A percentile compares a stretch with the other conserved stretches of the same genome.
phyloP scores from a whole-genome alignment of 2,329 filamentous ascomycete genomes.

The Westerdykella sp. region DNA sequence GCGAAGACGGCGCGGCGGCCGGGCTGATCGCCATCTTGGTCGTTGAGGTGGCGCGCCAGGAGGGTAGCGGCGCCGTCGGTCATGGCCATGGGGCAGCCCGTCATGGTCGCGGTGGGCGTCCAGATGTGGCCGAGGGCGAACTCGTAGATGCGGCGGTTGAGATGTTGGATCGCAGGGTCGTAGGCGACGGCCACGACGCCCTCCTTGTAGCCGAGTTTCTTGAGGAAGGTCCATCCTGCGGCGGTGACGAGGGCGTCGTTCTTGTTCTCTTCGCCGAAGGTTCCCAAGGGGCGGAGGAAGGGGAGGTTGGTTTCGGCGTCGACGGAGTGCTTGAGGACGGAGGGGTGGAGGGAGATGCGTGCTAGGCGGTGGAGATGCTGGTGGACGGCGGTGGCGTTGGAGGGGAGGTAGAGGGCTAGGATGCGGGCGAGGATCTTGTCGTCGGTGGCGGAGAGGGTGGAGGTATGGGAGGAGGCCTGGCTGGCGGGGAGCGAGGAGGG shows the following conservation, averaged over 20 bases:
- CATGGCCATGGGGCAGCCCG: slow-evolving; percentile 63
- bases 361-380: slow-evolving; percentile 16
- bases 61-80: slow-evolving; percentile 51
- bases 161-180: slow-evolving; percentile 46
- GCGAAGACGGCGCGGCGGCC: slow-evolving; percentile 42
- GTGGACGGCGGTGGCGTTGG: slow-evolving; percentile 5
- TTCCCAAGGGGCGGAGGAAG: slow-evolving; percentile 54
- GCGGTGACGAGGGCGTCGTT: slow-evolving; percentile 56
- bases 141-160: slow-evolving; percentile 53
- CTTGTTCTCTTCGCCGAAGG: slow-evolving; percentile 51
- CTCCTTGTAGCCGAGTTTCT: slow-evolving; percentile 52
- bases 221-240: slow-evolving; percentile 60
- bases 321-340: slow-evolving; percentile 37
- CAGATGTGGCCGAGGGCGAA: slow-evolving; percentile 56
- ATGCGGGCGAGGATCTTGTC: slow-evolving; percentile 20
- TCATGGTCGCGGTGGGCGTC: slow-evolving; percentile 53
- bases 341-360: slow-evolving; percentile 15
- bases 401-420: slow-evolving; percentile 19
- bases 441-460: slow-evolving; percentile 7
- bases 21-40: slow-evolving; percentile 21
- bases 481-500: slow-evolving; percentile 11
- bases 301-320: slow-evolving; percentile 62
- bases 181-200: slow-evolving; percentile 58
- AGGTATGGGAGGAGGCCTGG: not conserved
- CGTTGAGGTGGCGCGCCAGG: slow-evolving; percentile 14